Evolutionary conservation across 345 rosid species (phyloP), one percentile per base, ranked within the genome.

Genomic region (Euphorbia lathyris): DNA sequence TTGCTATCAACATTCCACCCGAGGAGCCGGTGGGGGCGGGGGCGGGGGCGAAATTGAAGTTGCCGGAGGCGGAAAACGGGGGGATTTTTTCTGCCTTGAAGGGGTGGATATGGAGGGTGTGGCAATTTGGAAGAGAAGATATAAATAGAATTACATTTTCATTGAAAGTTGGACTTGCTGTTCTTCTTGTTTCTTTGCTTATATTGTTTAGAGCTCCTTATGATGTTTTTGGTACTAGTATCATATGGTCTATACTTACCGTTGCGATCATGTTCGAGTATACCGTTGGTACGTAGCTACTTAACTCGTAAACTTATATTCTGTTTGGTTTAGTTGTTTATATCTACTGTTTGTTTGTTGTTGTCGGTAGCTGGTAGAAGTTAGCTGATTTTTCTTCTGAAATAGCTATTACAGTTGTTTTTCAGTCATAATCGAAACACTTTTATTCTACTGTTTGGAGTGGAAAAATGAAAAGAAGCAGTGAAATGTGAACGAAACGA

Each of bases 241-340:
- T 88, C 72, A 83, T 88, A 8, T 88, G 93, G 93, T 88, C 89
- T 56, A 83, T 88, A 72, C 88, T 88, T 65, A 88, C 93, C 1
- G 93, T 88, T 27, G 90, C 90, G 36, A 80, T 84, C 76, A 86
- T 83, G 90, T 86, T 86, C 61, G 93, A 88, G 77, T 83, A 80
- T 66, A 84, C 90, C 29, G 93, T 86, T 3, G 93, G 93, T 84
- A 83, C 5, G 86, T 36, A 2, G 50, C 52, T 23, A 30, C n/a
- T 30, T 23, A n/a, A 60, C 42, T 5, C 34, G 19, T 50, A 43
- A 58, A 27, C 6, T 42, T 14, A 52, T n/a, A n/a, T n/a, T n/a
- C n/a, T n/a, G n/a, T n/a, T n/a, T n/a, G n/a, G n/a, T n/a, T n/a
- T n/a, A n/a, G n/a, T n/a, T n/a, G n/a, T n/a, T n/a, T n/a, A n/a